Evolutionary conservation across 2,329 filamentous ascomycete genomes (phyloP), one percentile per base, ranked within the genome.

Genomic region (Cryphonectria radicalis): DNA sequence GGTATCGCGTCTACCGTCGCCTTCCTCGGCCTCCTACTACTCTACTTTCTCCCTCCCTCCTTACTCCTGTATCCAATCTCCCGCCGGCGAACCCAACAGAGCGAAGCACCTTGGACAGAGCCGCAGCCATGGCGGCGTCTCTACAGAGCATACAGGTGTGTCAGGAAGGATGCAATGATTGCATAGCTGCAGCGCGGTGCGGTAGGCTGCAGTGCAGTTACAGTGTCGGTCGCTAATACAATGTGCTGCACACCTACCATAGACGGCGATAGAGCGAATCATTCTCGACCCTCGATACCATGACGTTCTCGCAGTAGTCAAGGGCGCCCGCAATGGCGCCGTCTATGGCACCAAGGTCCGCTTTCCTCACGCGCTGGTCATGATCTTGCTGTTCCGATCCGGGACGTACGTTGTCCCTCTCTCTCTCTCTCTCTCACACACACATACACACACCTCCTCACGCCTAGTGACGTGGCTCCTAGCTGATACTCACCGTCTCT

Each of bases 271-370:
- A 76, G 94, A 97, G 84, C 87, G 88, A 76, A 86, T 97, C 70
- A 86, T 95, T 75, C 88, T 96, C 73, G 90, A 98, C 80, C 94
- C 95, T 7, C 87, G 90, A 75, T 93, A 97, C 83, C 93, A 96
- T 77, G 93, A 96, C 77, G 81, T 94, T 70, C 89, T 99, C 73
- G 90, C 93, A 70, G 87, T 99, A 76, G 81, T 97, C 81, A 99
- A 99, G 88, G 94, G 91, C 77, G 92, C 96, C 76, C 94, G 96
- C 83, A 99, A 98, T 90, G 96, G 96, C 81, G 91, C 95, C 75
- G 94, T 99, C 74, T 99, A 99, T 83, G 96, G 96, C 73, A 90
- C 93, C 77, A 98, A 98, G 89, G 94, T 99, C 82, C 95, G 96
- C 74, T 98, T 99, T 84, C 96, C 96, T 75, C 96, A 99, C 84